phyloP scores from a whole-genome alignment of 768 basidiomycete genomes.

The Neoboletus subvelutipes region DNA sequence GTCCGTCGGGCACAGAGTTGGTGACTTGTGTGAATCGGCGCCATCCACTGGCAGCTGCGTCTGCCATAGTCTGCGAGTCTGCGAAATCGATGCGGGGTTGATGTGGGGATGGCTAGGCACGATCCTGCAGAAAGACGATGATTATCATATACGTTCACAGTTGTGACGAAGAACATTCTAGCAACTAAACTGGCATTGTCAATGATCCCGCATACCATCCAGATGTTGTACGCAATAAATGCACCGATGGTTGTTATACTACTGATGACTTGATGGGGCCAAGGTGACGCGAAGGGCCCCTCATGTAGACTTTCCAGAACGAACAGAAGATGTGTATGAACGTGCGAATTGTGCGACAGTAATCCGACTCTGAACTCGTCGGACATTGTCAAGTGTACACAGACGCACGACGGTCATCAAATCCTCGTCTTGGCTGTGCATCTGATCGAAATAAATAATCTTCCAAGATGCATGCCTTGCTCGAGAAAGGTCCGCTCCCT shows the following conservation, averaged over 20 bases:
- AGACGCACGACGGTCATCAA: neutral
- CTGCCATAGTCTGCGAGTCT: neutral
- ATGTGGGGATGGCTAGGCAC: neutral
- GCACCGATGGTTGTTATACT: neutral
- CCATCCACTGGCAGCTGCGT: neutral
- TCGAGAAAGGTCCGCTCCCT: neutral
- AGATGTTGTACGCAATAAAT: neutral
- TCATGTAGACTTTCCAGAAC: neutral
- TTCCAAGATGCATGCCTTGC: neutral
- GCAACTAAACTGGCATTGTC: neutral
- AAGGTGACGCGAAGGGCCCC: neutral
- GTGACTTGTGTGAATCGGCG: neutral
- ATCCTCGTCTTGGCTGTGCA: neutral
- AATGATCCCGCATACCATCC: no score
- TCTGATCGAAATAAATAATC: neutral
- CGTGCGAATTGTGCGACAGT: neutral
- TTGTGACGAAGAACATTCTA: neutral
- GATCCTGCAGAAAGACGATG: neutral
- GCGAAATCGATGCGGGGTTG: neutral
- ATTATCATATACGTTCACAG: neutral
- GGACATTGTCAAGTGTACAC: neutral
- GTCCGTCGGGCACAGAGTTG: slow-evolving; percentile 8
- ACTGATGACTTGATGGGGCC: no score
- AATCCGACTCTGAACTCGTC: neutral
- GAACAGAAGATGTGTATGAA: neutral